Conservation (phyloP, 306 rosid genomes). For the Pyrus betulifolia region DNA sequence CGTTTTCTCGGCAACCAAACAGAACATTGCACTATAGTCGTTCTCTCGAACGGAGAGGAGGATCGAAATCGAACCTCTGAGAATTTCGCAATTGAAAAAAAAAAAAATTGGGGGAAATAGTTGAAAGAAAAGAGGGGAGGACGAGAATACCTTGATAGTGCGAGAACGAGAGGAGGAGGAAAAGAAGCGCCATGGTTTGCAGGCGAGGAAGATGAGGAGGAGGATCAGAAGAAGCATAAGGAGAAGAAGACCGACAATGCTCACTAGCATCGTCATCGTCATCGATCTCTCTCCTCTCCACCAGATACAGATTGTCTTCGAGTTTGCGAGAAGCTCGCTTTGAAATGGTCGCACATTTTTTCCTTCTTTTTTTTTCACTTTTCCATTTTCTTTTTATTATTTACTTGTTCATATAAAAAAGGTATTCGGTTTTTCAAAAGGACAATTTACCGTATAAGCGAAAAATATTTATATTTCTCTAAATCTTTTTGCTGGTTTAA, state of each 20-base stretch:
- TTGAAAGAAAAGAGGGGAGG: neutral
- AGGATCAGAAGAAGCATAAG: conserved; percentile 85
- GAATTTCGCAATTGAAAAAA: neutral
- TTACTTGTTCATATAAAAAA: neutral
- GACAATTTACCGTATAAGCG: too few relatives aligned
- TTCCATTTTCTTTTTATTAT: neutral
- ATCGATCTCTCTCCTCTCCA: conserved; percentile 48
- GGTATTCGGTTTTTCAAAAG: neutral
- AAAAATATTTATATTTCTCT: too few relatives aligned
- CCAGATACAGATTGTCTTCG: conserved; percentile 41
- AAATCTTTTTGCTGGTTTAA: too few relatives aligned
- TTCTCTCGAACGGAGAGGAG: neutral
- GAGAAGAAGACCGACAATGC: conserved; percentile 60
- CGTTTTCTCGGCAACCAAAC: conserved; percentile 22
- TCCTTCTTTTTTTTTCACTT: neutral
- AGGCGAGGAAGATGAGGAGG: conserved; percentile 58
- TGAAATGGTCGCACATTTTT: conserved; percentile 60
- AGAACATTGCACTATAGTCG: neutral
- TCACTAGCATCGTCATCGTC: conserved; percentile 50
- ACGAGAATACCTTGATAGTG: conserved; percentile 40
- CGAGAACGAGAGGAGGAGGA: conserved; percentile 39
- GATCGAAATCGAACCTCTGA: conserved; percentile 1
- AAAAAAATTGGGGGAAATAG: neutral
- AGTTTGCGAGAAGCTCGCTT: conserved; percentile 76
- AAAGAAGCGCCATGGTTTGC: conserved; percentile 95